These are phyloP conservation scores for Dentipellis fragilis DNA, from an alignment of 768 basidiomycete species.

Conservation along the genomic window DNA sequence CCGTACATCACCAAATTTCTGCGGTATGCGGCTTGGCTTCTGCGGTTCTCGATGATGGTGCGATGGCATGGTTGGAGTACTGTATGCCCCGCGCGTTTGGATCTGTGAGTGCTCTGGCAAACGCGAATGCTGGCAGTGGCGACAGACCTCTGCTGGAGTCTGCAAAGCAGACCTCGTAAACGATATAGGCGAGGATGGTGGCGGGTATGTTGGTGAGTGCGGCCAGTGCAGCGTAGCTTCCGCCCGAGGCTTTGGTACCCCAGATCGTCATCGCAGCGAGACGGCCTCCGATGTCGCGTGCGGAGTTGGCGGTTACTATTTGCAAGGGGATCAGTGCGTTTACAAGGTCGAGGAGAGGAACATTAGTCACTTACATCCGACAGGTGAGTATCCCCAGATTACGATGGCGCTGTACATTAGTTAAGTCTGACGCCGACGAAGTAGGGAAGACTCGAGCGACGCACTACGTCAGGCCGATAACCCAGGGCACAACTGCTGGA, in stretches of 20 bases:
- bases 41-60: too few relatives aligned
- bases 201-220: slow-evolving; percentile 21
- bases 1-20: too few relatives aligned
- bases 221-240: slow-evolving; percentile 23
- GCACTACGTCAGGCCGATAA: slow-evolving; percentile 18
- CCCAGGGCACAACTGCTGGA: slow-evolving; percentile 15
- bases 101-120: too few relatives aligned
- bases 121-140: too few relatives aligned
- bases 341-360: background rate
- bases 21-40: too few relatives aligned
- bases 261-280: slow-evolving; percentile 18
- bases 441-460: background rate
- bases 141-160: slow-evolving; percentile 19
- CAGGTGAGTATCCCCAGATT: slow-evolving; percentile 18
- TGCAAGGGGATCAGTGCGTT: background rate
- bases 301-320: slow-evolving; percentile 19
- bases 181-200: slow-evolving; percentile 17
- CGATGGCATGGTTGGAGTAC: too few relatives aligned
- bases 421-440: too few relatives aligned
- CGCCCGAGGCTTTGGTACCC: slow-evolving; percentile 19
- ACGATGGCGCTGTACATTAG: slow-evolving; percentile 7
- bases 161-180: slow-evolving; percentile 19
- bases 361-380: slow-evolving; percentile 14
- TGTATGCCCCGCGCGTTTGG: too few relatives aligned
- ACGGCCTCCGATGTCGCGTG: slow-evolving; percentile 21